Evolutionary conservation across 495 filamentous ascomycete species (phyloP).

Genomic region (Hypoxylon fuscum): DNA sequence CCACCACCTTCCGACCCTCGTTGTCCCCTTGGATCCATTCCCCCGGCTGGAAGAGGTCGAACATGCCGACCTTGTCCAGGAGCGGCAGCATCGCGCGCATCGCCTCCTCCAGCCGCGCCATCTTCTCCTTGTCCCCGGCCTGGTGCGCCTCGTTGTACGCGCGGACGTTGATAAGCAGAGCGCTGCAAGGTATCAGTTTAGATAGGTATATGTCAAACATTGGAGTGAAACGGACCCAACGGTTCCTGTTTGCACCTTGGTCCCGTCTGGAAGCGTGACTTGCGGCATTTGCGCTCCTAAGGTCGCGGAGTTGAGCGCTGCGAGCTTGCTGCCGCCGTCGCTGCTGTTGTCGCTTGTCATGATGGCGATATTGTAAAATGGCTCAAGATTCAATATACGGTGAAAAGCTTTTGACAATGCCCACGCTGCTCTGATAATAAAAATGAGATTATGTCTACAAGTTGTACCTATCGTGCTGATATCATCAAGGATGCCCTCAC

Average conservation of each 20-base stretch:
- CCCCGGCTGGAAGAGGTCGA: conserved; percentile 39
- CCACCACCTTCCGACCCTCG: conserved; percentile 34
- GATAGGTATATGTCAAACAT: background rate
- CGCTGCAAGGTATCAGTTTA: conserved; percentile 11
- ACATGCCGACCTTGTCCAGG: conserved; percentile 35
- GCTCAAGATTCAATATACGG: no score
- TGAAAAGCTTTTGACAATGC: no score
- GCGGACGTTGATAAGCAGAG: conserved; percentile 41
- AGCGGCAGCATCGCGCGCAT: conserved; percentile 35
- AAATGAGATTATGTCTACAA: no score
- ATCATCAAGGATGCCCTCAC: no score
- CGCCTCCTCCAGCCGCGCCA: conserved; percentile 15
- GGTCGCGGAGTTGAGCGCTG: conserved; percentile 34
- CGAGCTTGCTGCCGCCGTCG: conserved; percentile 19
- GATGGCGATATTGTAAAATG: background rate
- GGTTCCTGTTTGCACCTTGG: conserved; percentile 42
- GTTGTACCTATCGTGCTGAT: no score
- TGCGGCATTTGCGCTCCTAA: conserved; percentile 35
- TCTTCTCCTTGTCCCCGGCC: conserved; percentile 25
- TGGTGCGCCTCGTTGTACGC: conserved; percentile 36
- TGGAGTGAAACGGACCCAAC: conserved; percentile 21
- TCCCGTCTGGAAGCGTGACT: conserved; percentile 39
- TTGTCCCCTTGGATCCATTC: conserved; percentile 40
- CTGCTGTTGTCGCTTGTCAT: conserved; percentile 12
- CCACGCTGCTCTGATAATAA: no score